Evolutionary conservation across 768 basidiomycete genomes (phyloP).

Genomic region (Pulveroboletus sp.): DNA sequence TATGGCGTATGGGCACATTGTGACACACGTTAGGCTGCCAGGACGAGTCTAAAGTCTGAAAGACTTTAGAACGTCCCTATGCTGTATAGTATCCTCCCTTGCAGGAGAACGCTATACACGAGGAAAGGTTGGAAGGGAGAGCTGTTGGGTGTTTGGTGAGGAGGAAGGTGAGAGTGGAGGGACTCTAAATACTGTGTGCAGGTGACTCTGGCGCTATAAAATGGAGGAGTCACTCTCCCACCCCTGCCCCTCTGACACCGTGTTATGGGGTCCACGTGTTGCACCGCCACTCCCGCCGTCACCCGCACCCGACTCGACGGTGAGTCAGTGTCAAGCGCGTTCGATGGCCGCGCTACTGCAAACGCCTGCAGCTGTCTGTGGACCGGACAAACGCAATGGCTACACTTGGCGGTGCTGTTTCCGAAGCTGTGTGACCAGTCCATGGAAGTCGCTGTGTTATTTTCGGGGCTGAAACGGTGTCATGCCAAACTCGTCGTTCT

Average conservation of each 20-base stretch:
- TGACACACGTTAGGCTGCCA: slow-evolving; percentile 21
- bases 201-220: slow-evolving; percentile 30
- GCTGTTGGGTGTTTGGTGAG: slow-evolving; percentile 3
- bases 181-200: slow-evolving; percentile 18
- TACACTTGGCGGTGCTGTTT: neutral
- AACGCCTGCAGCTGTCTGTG: neutral
- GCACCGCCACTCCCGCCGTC: slow-evolving; percentile 1
- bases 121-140: neutral
- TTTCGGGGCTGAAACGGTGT: neutral
- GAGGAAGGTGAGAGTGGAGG: slow-evolving; percentile 1
- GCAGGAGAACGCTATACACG: slow-evolving; percentile 22
- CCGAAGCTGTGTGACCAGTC: neutral
- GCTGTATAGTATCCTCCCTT: slow-evolving; percentile 18
- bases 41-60: slow-evolving; percentile 33
- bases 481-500: slow-evolving; percentile 1
- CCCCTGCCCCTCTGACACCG: slow-evolving; percentile 23
- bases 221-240: slow-evolving; percentile 32
- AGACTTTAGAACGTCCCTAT: slow-evolving; percentile 42
- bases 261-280: slow-evolving; percentile 18
- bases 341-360: neutral
- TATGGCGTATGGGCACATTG: slow-evolving; percentile 37
- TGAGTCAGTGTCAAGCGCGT: neutral
- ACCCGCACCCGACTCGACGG: neutral
- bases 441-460: neutral
- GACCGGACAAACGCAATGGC: too few species aligned